These are phyloP conservation scores for Sphaerulina musiva DNA, from an alignment of 2,329 filamentous ascomycete species.

Conservation along the genomic window DNA sequence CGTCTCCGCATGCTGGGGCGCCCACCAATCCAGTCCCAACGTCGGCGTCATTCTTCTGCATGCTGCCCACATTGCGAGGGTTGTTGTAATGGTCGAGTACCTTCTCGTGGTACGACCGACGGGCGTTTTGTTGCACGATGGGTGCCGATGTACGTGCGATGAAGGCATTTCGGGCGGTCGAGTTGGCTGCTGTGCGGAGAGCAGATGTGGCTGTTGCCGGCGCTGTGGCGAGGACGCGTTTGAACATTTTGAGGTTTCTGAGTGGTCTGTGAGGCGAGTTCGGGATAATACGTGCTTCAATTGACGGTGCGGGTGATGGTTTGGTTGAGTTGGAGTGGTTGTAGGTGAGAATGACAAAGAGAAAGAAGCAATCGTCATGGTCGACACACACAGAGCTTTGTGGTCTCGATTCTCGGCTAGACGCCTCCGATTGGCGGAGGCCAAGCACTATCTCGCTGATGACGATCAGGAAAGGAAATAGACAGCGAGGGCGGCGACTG, in stretches of 20 bases:
- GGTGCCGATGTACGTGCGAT: conserved; percentile 39
- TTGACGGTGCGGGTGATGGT: conserved; percentile 2
- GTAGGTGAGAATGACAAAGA: conserved; percentile 1
- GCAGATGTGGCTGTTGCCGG: conserved; percentile 49
- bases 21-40: conserved; percentile 88
- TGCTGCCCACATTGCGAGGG: conserved; percentile 71
- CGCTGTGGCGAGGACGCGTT: conserved; percentile 48
- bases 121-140: conserved; percentile 34
- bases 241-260: conserved; percentile 46
- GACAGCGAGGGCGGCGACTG: background rate
- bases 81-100: conserved; percentile 75
- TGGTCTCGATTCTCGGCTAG: background rate
- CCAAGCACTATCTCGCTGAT: background rate
- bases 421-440: background rate
- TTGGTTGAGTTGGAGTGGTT: conserved; percentile 1
- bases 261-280: background rate
- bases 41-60: conserved; percentile 70
- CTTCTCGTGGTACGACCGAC: conserved; percentile 60
- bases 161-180: conserved; percentile 41
- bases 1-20: conserved; percentile 84
- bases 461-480: background rate
- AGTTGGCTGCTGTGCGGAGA: conserved; percentile 44
- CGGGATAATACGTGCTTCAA: conserved; percentile 1
- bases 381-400: conserved; percentile 5
- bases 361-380: conserved; percentile 4